A percentile compares a stretch with the other conserved stretches of the same genome.
Evolutionary conservation across 495 filamentous ascomycete genomes (phyloP).

Genomic region (Podospora comata): DNA sequence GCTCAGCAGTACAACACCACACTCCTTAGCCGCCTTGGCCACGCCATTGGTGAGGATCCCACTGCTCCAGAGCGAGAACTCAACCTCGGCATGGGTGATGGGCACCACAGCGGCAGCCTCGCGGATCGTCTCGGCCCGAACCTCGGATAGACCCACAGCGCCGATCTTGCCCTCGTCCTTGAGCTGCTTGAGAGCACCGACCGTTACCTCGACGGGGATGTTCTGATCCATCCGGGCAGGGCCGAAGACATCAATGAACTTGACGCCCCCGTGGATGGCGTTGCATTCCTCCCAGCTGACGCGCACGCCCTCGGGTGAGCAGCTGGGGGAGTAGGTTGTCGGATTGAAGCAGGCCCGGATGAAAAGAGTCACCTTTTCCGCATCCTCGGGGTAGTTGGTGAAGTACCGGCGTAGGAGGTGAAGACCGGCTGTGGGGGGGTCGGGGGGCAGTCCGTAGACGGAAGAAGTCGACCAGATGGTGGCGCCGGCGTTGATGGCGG

Average conservation of each 20-base stretch:
- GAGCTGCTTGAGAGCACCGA: constrained; percentile 55
- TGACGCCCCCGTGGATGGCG: constrained; percentile 62
- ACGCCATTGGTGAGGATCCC: constrained; percentile 74
- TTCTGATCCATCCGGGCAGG: constrained; percentile 68
- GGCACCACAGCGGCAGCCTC: constrained; percentile 65
- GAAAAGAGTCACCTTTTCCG: constrained; percentile 59
- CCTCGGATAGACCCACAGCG: constrained; percentile 75
- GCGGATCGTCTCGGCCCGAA: constrained; percentile 68
- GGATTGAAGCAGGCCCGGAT: constrained; percentile 32
- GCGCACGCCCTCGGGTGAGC: constrained; percentile 59
- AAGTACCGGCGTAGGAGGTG: constrained; percentile 66
- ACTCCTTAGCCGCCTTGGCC: constrained; percentile 64
- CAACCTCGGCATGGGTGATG: constrained; percentile 74
- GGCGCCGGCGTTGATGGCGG: constrained; percentile 61
- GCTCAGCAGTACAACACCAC: constrained; percentile 69
- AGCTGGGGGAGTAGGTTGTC: constrained; percentile 41
- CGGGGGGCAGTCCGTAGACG: constrained; percentile 68
- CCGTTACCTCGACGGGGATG: constrained; percentile 47
- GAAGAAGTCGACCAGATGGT: constrained; percentile 81
- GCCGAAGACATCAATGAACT: constrained; percentile 81
- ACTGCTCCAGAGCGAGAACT: constrained; percentile 67
- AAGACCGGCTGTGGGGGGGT: constrained; percentile 30
- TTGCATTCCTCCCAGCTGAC: constrained; percentile 67
- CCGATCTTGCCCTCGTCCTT: constrained; percentile 74
- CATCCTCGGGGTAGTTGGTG: constrained; percentile 65